Base-by-base conservation (phyloP, 2,329 filamentous ascomycete species). In the Cercospora nicotianae region DNA sequence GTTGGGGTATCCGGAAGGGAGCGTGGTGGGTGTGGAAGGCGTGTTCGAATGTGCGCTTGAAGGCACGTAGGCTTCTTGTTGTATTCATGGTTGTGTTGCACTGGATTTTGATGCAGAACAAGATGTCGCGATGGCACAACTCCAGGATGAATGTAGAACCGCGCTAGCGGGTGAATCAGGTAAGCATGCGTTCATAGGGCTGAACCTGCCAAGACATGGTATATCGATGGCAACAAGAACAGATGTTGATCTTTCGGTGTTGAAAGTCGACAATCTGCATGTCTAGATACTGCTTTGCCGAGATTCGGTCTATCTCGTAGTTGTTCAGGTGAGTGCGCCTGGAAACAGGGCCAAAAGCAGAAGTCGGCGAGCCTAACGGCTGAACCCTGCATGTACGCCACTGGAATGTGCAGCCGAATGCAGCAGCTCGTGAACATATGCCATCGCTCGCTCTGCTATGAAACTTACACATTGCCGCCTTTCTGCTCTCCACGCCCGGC, bases 11-110 rank as follows among this genome's bases (percentile, higher is more conserved):
- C 42, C 63, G 60, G 12, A 45, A 28, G 7, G 67, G 36, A 30
- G 66, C 67, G 68, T 60, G 77, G 74, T 65, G 78, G 76, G 63
- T 58, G 75, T 75, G 75, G 62, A 57, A 76, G 45, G 80, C 81
- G 62, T 82, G 63, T 66, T 72, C 57, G 70, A 72, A 62, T 65
- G 67, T 70, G 70, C 72, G 53, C 75, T 73, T 58, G 74, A 74
- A 67, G 65, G 75, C 42, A 77, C 81, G 65, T 77, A 80, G 68
- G 75, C 77, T 76, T 61, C 70, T 60, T 42, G 66, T 20, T 20
- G 63, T 60, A 61, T 67, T 68, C 66, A 68, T 68, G 23, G 36
- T 64, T 51, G 53, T 45, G 18, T 4, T 61, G 26, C n/a, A n/a
- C 8, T 13, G 3, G 36, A 20, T 26, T 9, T 23, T 20, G 28